Percentiles rank a stretch among this genome's conserved stretches.
phyloP scores from a whole-genome alignment of 1,139 yeast genomes.

The Saccharomyces hybrid region DNA sequence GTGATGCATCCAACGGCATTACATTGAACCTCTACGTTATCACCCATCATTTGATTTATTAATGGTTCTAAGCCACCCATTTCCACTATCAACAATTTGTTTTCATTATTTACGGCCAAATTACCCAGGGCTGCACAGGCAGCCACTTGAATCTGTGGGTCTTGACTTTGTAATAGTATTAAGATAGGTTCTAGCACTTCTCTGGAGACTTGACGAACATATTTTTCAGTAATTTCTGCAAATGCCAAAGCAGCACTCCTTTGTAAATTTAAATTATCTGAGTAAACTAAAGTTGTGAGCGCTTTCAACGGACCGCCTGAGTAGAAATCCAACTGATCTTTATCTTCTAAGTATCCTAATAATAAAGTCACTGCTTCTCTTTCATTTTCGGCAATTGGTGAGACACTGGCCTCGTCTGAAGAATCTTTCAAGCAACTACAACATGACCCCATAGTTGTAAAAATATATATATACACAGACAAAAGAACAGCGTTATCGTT shows the following conservation, averaged over 20 bases:
- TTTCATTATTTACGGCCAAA: conserved; percentile 91
- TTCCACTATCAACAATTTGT: conserved; percentile 85
- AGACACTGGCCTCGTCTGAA: conserved; percentile 53
- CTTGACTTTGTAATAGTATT: conserved; percentile 76
- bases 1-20: conserved; percentile 99
- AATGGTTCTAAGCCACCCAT: conserved; percentile 97
- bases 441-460: conserved; percentile 50
- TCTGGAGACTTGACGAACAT: conserved; percentile 79
- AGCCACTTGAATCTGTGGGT: conserved; percentile 93
- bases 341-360: conserved; percentile 79
- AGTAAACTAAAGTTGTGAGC: conserved; percentile 82
- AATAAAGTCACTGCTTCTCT: conserved; percentile 91
- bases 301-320: conserved; percentile 87
- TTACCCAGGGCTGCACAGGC: conserved; percentile 98
- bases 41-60: conserved; percentile 93
- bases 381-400: conserved; percentile 91
- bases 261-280: conserved; percentile 89
- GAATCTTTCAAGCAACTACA: conserved; percentile 49
- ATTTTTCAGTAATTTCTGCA: conserved; percentile 97
- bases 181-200: conserved; percentile 91
- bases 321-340: conserved; percentile 63
- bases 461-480: background rate
- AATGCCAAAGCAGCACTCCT: conserved; percentile 97
- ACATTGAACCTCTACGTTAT: conserved; percentile 96
- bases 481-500: background rate